Evolutionary conservation across 768 basidiomycete genomes (phyloP).

Genomic region (Coprinopsis cinerea): DNA sequence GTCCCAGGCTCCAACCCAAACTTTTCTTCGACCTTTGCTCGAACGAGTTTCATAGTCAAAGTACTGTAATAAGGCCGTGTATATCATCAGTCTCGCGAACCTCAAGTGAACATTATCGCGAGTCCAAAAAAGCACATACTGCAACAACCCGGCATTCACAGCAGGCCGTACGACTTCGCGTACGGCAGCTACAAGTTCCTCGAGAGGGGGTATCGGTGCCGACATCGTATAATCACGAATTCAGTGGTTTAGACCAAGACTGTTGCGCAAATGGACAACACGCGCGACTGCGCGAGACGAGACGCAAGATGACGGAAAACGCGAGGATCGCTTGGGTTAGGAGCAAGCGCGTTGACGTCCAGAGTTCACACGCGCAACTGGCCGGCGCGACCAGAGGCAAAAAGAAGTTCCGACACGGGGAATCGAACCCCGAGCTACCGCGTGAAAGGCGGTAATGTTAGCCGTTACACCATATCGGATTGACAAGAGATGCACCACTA

Average conservation of each 20-base stretch:
- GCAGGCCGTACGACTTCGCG: neutral
- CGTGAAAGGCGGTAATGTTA: constrained; percentile 60
- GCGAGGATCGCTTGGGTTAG: no score
- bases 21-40: constrained; percentile 41
- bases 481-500: neutral
- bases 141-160: neutral
- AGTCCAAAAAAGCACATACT: neutral
- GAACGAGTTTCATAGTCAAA: constrained; percentile 45
- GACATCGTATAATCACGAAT: neutral
- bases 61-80: constrained; percentile 30
- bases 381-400: neutral
- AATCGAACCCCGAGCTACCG: constrained; percentile 37
- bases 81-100: no score
- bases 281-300: no score
- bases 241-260: no score
- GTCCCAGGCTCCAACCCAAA: constrained; percentile 38
- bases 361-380: neutral
- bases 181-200: neutral
- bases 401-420: constrained; percentile 24
- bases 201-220: neutral
- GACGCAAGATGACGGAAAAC: no score
- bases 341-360: no score
- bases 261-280: no score
- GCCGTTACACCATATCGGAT: constrained; percentile 52
- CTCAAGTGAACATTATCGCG: neutral